phyloP scores from a whole-genome alignment of 179 eudicot genomes.

The Dionaea muscipula region DNA sequence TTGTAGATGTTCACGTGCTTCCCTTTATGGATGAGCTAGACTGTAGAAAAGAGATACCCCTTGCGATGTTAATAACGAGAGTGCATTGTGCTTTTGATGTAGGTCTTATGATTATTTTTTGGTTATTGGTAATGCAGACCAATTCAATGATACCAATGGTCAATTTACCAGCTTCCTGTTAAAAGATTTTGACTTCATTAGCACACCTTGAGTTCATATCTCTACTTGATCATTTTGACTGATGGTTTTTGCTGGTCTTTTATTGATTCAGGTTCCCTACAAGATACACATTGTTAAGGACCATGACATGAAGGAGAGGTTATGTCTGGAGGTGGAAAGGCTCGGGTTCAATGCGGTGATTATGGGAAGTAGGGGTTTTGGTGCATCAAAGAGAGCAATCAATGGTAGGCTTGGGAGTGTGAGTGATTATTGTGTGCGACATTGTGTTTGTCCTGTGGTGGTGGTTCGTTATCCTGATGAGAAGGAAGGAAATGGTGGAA shows the following conservation, averaged over 20 bases:
- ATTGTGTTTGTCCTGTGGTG: constrained; percentile 53
- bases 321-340: constrained; percentile 52
- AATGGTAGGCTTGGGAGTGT: constrained; percentile 48
- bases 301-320: constrained; percentile 48
- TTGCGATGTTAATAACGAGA: too few species aligned
- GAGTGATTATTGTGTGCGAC: constrained; percentile 52
- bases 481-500: constrained; percentile 22
- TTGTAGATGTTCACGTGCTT: too few species aligned
- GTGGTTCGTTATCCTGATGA: constrained; percentile 46
- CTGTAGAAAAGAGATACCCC: too few species aligned
- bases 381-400: constrained; percentile 28
- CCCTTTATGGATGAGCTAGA: too few species aligned
- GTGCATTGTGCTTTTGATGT: too few species aligned
- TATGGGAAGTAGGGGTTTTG: constrained; percentile 49
- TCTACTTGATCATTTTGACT: too few species aligned
- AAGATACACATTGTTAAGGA: constrained; percentile 57
- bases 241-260: neutral
- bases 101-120: too few species aligned
- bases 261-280: constrained; percentile 30
- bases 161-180: too few species aligned
- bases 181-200: too few species aligned
- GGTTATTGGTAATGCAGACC: too few species aligned
- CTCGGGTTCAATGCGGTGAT: constrained; percentile 42
- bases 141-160: too few species aligned
- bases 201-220: too few species aligned